A percentile compares a stretch with the other conserved stretches of the same genome.
Evolutionary conservation across 2,329 filamentous ascomycete genomes (phyloP).

Genomic region (Tolypocladium tundrense): DNA sequence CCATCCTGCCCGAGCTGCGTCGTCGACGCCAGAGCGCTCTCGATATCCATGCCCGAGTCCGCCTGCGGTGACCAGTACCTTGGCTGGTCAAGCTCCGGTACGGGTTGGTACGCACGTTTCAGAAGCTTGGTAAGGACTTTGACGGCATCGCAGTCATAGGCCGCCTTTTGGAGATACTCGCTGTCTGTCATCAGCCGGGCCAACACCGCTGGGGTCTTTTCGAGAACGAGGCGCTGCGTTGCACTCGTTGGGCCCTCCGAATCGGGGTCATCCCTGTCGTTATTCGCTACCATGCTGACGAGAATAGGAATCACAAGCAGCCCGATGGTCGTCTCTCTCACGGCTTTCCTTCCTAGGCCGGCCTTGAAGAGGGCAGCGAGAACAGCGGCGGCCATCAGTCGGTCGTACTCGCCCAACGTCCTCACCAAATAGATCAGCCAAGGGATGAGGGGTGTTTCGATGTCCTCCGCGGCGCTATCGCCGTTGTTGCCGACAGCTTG

Average conservation of each 20-base stretch:
- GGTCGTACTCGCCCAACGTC: constrained; percentile 43
- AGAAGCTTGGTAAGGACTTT: constrained; percentile 37
- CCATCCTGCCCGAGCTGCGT: constrained; percentile 50
- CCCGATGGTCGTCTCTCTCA: constrained; percentile 52
- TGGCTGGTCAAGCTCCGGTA: constrained; percentile 18
- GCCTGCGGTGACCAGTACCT: constrained; percentile 29
- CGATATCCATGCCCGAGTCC: constrained; percentile 22
- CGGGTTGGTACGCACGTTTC: constrained; percentile 39
- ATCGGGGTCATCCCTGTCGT: constrained; percentile 34
- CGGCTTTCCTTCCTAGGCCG: constrained; percentile 50
- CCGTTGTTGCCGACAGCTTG: constrained; percentile 14
- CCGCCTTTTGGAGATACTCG: constrained; percentile 69
- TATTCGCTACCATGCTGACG: constrained; percentile 45
- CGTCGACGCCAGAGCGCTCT: constrained; percentile 23
- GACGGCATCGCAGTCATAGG: constrained; percentile 53
- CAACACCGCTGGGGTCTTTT: constrained; percentile 65
- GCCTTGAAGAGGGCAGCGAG: constrained; percentile 60
- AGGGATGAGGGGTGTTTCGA: constrained; percentile 61
- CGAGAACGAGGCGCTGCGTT: constrained; percentile 37
- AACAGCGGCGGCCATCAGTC: constrained; percentile 59
- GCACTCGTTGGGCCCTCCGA: constrained; percentile 25
- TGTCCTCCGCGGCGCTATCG: constrained; percentile 39
- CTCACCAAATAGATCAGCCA: constrained; percentile 61
- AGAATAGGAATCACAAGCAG: constrained; percentile 61
- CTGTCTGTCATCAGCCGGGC: constrained; percentile 72